Conservation (phyloP, 1,284 basidiomycete species). For the Cutaneotrichosporon mucoides region DNA sequence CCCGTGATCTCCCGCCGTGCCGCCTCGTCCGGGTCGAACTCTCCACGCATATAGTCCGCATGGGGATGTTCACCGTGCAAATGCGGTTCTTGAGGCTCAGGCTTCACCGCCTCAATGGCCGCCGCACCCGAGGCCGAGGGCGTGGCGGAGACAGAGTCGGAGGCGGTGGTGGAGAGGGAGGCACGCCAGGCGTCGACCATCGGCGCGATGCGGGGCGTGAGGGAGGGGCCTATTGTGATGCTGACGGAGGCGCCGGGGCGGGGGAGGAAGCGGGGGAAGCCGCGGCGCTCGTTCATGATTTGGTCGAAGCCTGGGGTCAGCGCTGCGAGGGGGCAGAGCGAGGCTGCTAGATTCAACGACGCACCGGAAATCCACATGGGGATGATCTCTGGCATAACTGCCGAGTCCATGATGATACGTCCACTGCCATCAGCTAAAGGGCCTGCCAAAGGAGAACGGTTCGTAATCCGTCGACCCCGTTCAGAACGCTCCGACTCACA, state of each 20-base stretch:
- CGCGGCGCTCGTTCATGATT: conserved; percentile 79
- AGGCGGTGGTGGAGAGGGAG: no score
- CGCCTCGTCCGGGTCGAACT: not conserved
- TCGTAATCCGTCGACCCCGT: no score
- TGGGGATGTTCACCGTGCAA: not conserved
- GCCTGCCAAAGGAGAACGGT: no score
- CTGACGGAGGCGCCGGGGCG: conserved; percentile 39
- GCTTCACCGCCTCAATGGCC: no score
- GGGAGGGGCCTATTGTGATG: conserved; percentile 43
- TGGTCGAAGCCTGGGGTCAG: conserved; percentile 70
- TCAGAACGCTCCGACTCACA: no score
- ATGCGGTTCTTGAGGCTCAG: no score
- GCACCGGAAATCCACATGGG: conserved; percentile 87
- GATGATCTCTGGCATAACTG: conserved; percentile 70
- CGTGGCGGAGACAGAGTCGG: no score
- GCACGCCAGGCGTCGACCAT: conserved; percentile 37
- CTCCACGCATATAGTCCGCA: not conserved
- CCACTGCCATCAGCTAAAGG: conserved; percentile 58
- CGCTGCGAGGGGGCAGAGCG: no score
- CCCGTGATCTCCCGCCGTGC: conserved; percentile 84
- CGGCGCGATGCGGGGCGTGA: conserved; percentile 39
- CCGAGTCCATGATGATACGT: conserved; percentile 75
- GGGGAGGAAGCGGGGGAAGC: conserved; percentile 38
- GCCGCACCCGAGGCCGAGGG: no score
- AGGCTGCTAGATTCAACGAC: no score